Conservation (phyloP, 208 protist genomes). For the Leishmania tropica region DNA sequence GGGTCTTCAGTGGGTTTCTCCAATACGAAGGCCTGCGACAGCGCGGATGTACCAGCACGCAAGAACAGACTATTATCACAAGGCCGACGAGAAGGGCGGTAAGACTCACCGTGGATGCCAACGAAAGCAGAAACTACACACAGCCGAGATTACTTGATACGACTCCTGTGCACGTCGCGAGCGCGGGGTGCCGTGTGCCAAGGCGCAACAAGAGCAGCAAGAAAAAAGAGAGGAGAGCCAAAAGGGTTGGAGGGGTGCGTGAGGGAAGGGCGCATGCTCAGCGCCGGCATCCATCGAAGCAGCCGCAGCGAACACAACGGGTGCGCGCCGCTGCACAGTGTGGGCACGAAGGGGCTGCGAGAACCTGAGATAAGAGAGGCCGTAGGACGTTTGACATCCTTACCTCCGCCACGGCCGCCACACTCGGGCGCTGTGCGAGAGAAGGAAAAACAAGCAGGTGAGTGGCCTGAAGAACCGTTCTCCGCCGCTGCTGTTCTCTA, state of each 20-base stretch:
- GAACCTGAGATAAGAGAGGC: neutral
- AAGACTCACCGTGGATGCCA: constrained; percentile 7
- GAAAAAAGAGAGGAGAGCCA: neutral
- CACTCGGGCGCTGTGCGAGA: neutral
- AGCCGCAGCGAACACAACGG: neutral
- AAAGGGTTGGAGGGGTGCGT: neutral
- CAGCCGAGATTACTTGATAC: constrained; percentile 2
- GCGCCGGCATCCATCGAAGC: neutral
- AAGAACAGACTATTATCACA: neutral
- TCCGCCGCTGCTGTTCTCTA: neutral
- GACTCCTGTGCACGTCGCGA: neutral
- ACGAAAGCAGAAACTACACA: neutral
- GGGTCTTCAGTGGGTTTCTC: neutral
- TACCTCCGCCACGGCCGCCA: neutral
- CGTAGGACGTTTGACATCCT: neutral
- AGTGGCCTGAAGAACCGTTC: neutral
- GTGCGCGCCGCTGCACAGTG: neutral
- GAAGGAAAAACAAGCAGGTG: neutral
- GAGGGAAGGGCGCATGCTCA: neutral
- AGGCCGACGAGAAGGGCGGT: neutral
- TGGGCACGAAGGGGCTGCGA: neutral
- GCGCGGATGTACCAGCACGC: neutral
- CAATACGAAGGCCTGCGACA: neutral
- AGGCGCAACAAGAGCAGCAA: neutral
- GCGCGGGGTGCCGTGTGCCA: neutral